These are phyloP conservation scores for Xylaria polymorpha DNA, from an alignment of 2,329 filamentous ascomycete genomes.

Conservation along the genomic window DNA sequence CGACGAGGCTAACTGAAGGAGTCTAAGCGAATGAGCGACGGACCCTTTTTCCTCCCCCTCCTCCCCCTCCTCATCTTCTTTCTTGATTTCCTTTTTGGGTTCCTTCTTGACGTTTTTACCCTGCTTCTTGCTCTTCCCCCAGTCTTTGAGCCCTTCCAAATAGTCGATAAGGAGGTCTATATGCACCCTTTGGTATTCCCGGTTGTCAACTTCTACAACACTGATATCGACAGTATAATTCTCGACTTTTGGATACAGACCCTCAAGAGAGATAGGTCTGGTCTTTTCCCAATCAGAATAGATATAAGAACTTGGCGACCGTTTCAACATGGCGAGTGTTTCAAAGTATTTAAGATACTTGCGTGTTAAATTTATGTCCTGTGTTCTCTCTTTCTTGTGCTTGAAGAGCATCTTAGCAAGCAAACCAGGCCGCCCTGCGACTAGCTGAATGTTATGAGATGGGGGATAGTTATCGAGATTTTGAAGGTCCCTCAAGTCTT, in stretches of 20 bases:
- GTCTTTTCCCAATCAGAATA: conserved; percentile 40
- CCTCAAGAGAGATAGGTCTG: conserved; percentile 41
- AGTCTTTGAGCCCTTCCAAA: conserved; percentile 36
- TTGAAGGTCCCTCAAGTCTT: conserved; percentile 17
- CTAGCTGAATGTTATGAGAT: conserved; percentile 38
- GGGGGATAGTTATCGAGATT: conserved; percentile 24
- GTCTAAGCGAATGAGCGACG: conserved; percentile 25
- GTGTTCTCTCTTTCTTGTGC: neutral
- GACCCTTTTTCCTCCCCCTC: conserved; percentile 24
- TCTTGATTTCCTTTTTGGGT: neutral
- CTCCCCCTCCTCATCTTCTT: neutral
- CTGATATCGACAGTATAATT: conserved; percentile 45
- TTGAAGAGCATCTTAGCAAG: conserved; percentile 40
- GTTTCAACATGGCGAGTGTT: conserved; percentile 45
- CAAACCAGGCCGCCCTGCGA: conserved; percentile 41
- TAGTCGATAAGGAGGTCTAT: conserved; percentile 41
- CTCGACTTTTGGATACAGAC: conserved; percentile 43
- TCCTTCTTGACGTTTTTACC: conserved; percentile 5
- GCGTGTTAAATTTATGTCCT: conserved; percentile 41
- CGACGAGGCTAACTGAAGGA: conserved; percentile 44
- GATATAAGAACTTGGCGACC: conserved; percentile 45
- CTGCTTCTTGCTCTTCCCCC: conserved; percentile 6
- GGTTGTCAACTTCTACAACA: conserved; percentile 31
- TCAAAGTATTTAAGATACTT: conserved; percentile 45
- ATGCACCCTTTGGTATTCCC: conserved; percentile 43